Evolutionary conservation across 306 rosid genomes (phyloP).

Genomic region (Vigna hirtella): DNA sequence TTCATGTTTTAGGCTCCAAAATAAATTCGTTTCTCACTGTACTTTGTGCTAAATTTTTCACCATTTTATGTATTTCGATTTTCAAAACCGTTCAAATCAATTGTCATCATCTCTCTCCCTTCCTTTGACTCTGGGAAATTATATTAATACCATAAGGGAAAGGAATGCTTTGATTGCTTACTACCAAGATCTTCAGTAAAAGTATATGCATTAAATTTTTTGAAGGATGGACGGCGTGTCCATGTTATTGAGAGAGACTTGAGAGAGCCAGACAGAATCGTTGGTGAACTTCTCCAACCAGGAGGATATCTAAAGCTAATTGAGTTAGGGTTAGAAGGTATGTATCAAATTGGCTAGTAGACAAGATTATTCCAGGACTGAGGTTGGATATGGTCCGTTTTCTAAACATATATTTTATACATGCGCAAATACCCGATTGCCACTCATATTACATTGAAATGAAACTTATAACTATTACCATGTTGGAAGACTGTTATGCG

Average conservation of each 20-base stretch:
- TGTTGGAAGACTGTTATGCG: background rate
- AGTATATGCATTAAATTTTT: background rate
- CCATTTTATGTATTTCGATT: slow-evolving; percentile 11
- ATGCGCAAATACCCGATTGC: background rate
- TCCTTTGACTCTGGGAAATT: slow-evolving; percentile 3
- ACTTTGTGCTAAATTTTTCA: background rate
- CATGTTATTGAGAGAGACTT: slow-evolving; percentile 71
- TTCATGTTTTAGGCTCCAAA: too few species aligned
- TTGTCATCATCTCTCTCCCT: background rate
- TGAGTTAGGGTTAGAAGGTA: slow-evolving; percentile 72
- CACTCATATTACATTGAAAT: background rate
- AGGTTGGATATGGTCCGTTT: slow-evolving; percentile 3
- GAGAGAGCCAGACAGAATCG: slow-evolving; percentile 65
- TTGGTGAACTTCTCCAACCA: slow-evolving; percentile 78
- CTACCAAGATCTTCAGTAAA: slow-evolving; percentile 1
- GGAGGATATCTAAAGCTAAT: slow-evolving; percentile 71
- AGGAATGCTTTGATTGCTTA: slow-evolving; percentile 15
- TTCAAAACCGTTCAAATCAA: slow-evolving; percentile 19
- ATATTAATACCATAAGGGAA: slow-evolving; percentile 12
- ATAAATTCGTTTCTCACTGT: too few species aligned
- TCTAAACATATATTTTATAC: slow-evolving; percentile 19
- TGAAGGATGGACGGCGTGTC: slow-evolving; percentile 67
- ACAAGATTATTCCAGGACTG: slow-evolving; percentile 6
- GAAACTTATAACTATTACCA: background rate
- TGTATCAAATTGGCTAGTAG: slow-evolving; percentile 14